Evolutionary conservation across 306 rosid genomes (phyloP), one percentile per base, ranked within the genome.

Genomic region (Vicia faba): DNA sequence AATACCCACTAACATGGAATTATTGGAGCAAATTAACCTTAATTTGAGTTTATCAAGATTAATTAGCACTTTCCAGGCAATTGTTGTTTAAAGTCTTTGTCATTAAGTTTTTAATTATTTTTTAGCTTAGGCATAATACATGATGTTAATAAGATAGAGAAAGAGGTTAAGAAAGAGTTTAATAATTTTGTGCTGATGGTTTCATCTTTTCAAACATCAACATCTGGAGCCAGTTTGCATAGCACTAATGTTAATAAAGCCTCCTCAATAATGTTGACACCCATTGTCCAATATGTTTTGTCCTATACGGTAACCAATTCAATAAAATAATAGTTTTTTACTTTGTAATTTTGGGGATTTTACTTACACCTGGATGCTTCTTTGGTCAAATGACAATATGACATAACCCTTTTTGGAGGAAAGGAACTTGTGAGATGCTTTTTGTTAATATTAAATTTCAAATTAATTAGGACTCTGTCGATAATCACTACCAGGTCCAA

Each of bases 211-310:
- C 53, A 61, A 76, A 75, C 80, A 69, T 76, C 80, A 69, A 73
- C 75, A 64, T 60, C 76, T 64, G 71, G 77, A 75, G 73, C 80
- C 77, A 79, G 69, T 70, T 64, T 41, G 74, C 72, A 70, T 31
- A 33, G 74, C 76, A 70, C 64, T 46, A 59, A 70, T 65, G 48
- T 48, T 46, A 70, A 56, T 69, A 70, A 70, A 70, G 72, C 43
- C n/a, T 45, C 68, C 67, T 69, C 76, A 79, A 70, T 79, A 79
- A 75, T 75, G 74, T 59, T 41, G 74, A 39, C 74, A 45, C 53
- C 41, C 31, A 48, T 70, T 70, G 77, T 70, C 77, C 56, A 41
- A 8, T 75, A 48, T 51, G 31, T 14, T 70, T 70, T 70, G 83
- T 79, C 83, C 67, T 56, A 41, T 74, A n/a, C 56, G 69, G 28